Evolutionary conservation across 805 yeast species (phyloP).

Genomic region (Cyberlindnera misumaiensis): DNA sequence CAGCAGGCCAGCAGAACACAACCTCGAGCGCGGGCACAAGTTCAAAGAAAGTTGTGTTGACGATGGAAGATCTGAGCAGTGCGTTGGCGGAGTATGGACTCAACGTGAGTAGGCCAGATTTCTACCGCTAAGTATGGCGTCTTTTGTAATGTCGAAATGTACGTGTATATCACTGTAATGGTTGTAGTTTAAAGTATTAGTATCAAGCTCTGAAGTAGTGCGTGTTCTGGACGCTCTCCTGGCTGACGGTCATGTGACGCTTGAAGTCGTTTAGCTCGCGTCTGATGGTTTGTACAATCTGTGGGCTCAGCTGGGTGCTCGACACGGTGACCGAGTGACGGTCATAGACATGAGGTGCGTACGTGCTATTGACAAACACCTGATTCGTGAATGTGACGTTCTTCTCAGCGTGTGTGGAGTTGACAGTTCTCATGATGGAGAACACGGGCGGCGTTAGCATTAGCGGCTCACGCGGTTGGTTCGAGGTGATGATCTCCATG

Average conservation of each 20-base stretch:
- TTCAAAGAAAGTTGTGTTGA: slow-evolving; percentile 75
- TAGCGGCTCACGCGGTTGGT: slow-evolving; percentile 9
- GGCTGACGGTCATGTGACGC: slow-evolving; percentile 66
- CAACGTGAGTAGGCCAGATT: slow-evolving; percentile 87
- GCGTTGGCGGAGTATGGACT: slow-evolving; percentile 92
- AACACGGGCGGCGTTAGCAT: background rate
- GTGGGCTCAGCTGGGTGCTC: slow-evolving; percentile 35
- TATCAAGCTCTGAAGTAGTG: slow-evolving; percentile 47
- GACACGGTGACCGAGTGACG: slow-evolving; percentile 43
- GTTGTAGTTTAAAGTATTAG: no score
- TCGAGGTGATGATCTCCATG: slow-evolving; percentile 15
- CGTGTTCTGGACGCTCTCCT: slow-evolving; percentile 50
- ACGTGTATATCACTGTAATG: no score
- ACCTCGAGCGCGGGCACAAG: slow-evolving; percentile 32
- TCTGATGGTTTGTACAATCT: slow-evolving; percentile 48
- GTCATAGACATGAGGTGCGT: slow-evolving; percentile 44
- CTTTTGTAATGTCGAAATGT: background rate
- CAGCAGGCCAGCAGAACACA: slow-evolving; percentile 32
- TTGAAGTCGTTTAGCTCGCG: slow-evolving; percentile 60
- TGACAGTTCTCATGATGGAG: background rate
- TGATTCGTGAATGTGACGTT: slow-evolving; percentile 40
- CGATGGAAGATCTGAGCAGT: slow-evolving; percentile 88
- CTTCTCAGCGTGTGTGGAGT: slow-evolving; percentile 9
- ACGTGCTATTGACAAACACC: slow-evolving; percentile 45
- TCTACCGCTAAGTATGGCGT: slow-evolving; percentile 56